Conservation (phyloP, 2,329 filamentous ascomycete species). For the Colletotrichum tamarilloi region DNA sequence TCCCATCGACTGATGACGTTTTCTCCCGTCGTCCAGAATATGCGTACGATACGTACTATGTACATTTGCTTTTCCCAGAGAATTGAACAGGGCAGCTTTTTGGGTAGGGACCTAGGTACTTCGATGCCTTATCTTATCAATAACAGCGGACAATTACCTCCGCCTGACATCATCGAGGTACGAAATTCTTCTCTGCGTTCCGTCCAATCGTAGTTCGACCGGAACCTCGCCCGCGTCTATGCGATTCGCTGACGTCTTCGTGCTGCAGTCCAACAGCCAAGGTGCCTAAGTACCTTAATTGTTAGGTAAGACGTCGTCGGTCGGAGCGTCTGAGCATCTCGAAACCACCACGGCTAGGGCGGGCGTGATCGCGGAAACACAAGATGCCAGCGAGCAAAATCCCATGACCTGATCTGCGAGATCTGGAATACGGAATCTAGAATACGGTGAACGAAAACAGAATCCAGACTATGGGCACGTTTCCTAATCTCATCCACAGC, state of each 20-base stretch:
- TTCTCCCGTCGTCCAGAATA: not conserved
- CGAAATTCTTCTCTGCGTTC: not conserved
- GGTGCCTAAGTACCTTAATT: not conserved
- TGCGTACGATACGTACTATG: not conserved
- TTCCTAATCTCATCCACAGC: not conserved
- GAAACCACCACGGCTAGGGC: not conserved
- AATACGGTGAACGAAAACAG: not conserved
- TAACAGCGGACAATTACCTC: not conserved
- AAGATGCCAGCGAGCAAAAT: not conserved
- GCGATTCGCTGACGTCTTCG: not conserved
- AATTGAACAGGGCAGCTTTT: not conserved
- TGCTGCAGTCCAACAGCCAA: not conserved
- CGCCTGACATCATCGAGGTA: slow-evolving; percentile 21
- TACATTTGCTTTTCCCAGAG: not conserved
- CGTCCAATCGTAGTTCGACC: not conserved
- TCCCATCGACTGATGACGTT: not conserved
- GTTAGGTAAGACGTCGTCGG: no score
- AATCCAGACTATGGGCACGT: not conserved
- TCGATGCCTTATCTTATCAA: slow-evolving; percentile 6
- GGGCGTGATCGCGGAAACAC: not conserved
- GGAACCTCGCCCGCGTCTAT: not conserved
- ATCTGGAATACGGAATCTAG: not conserved
- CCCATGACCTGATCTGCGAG: not conserved
- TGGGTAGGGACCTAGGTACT: no score
- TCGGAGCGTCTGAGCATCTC: not conserved